Evolutionary conservation across 73 alveolate genomes (phyloP), one percentile per base, ranked within the genome.

Genomic region (Chromera velia): DNA sequence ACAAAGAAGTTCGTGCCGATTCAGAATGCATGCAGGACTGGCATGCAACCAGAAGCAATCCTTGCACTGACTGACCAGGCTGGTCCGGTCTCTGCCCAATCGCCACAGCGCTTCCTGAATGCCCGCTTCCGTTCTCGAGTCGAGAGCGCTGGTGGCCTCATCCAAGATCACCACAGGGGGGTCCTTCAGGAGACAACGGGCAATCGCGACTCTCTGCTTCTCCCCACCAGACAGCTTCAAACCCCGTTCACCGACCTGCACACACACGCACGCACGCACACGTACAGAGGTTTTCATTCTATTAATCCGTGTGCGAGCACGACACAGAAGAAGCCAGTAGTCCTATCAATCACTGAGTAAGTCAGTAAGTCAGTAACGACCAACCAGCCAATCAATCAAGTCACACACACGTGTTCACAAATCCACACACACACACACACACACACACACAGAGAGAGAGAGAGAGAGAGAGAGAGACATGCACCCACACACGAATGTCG

Each of bases 141-240:
- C 85, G 74, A 78, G 32, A 0, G 85, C 85, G 18, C 68, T 31
- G 9, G 85, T 78, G 17, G 85, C 85, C 33, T 78, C 85, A 22
- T 78, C 85, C 65, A 78, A 65, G 33, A 78, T 73, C 73, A 62
- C 55, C 22, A 40, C 13, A 13, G 55, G 55, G 55, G 55, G 55
- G 55, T 40, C 13, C 55, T 40, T 40, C 22, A 40, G 55, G 13
- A 40, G 55, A 13, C 55, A 40, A 7, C 55, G 4, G 55, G 55
- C 55, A 13, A 40, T 40, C 22, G 55, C 55, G 4, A 40, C 55
- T 27, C 88, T 24, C 34, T 81, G 82, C 72, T 73, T 81, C 72
- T 81, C 88, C 31, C 88, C 88, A 13, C 88, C 88, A 1, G 71
- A 34, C 32, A 73, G 34, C 71, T 73, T 40, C 24, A 40, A 70